These are phyloP conservation scores for Aspergillus thermomutatus DNA, from an alignment of 2,329 filamentous ascomycete species.

Conservation along the genomic window DNA sequence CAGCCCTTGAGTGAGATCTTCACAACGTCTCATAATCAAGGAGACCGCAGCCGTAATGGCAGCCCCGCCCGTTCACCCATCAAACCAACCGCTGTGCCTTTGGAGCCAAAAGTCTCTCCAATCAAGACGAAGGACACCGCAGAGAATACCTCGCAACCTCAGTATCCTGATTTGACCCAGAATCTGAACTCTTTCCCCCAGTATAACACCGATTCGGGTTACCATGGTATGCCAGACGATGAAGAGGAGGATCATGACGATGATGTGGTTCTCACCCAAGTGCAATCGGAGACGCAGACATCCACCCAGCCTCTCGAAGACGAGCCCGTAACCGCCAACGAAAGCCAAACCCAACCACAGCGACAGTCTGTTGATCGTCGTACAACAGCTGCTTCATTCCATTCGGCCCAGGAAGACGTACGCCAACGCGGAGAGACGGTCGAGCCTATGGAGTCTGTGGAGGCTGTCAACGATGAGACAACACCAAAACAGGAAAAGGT, in stretches of 20 bases:
- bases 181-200: constrained; percentile 39
- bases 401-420: constrained; percentile 43
- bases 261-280: constrained; percentile 34
- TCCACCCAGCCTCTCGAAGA: constrained; percentile 34
- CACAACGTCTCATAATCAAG: constrained; percentile 38
- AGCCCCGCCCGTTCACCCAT: constrained; percentile 36
- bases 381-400: constrained; percentile 45
- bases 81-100: constrained; percentile 19
- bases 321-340: constrained; percentile 15
- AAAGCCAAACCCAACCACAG: constrained; percentile 8
- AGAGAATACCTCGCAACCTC: constrained; percentile 21
- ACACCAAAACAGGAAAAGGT: constrained; percentile 18
- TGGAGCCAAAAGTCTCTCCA: neutral
- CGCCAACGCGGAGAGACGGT: constrained; percentile 33
- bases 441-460: constrained; percentile 27
- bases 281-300: constrained; percentile 29
- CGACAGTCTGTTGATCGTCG: constrained; percentile 32
- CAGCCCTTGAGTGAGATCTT: constrained; percentile 50
- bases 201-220: constrained; percentile 46
- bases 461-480: constrained; percentile 21
- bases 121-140: constrained; percentile 9
- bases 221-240: constrained; percentile 45
- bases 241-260: constrained; percentile 38
- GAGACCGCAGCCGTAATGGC: constrained; percentile 31
- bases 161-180: constrained; percentile 28